These are phyloP conservation scores for Phytophthora citrophthora DNA, from an alignment of 352 stramenopile genomes.

Conservation along the genomic window DNA sequence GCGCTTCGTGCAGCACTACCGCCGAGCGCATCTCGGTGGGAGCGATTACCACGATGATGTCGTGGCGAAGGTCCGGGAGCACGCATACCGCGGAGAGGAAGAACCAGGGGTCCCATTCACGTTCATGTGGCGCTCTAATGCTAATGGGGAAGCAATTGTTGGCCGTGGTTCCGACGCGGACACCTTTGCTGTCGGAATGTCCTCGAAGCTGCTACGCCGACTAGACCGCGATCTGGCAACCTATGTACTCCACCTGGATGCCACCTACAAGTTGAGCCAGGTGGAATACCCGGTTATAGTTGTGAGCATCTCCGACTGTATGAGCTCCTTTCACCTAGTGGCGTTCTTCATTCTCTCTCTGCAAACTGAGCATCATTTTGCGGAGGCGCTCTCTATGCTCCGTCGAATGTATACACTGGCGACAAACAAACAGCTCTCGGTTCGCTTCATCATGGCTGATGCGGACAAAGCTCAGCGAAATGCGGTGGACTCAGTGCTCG, in stretches of 20 bases:
- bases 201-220: background rate
- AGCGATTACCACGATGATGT: background rate
- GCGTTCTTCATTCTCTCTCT: conserved; percentile 22
- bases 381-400: background rate
- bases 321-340: conserved; percentile 23
- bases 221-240: background rate
- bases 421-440: too few species aligned
- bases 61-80: background rate
- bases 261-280: conserved; percentile 28
- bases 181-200: background rate
- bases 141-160: background rate
- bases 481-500: background rate
- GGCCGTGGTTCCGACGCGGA: background rate
- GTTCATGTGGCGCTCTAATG: background rate
- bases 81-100: background rate
- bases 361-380: conserved; percentile 4
- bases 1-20: background rate
- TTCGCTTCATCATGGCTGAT: background rate
- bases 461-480: conserved; percentile 4
- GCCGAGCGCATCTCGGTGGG: background rate
- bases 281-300: conserved; percentile 9
- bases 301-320: conserved; percentile 25
- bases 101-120: background rate
- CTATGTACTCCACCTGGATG: conserved; percentile 6
- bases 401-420: too few species aligned